A percentile compares a stretch with the other conserved stretches of the same genome.
Evolutionary conservation across 164 flowering plant species (phyloP).

Genomic region (Cinnamomum micranthum): DNA sequence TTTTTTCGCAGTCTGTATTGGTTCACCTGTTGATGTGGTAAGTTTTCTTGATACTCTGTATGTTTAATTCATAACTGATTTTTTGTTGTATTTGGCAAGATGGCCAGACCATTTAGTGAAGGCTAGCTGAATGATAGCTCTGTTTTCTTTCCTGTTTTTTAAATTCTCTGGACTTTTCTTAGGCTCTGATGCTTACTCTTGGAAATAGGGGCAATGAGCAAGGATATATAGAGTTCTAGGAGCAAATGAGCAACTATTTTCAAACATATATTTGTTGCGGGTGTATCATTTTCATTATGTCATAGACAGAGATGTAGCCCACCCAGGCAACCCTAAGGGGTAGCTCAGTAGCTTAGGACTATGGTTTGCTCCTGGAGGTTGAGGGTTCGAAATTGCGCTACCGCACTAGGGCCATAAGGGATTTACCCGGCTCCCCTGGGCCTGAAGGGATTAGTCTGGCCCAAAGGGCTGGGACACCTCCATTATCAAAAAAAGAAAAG

Average conservation of each 20-base stretch:
- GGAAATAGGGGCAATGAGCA: background rate
- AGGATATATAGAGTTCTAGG: background rate
- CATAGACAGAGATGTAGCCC: background rate
- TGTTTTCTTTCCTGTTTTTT: background rate
- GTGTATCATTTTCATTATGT: too few species aligned
- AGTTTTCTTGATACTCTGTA: conserved; percentile 15
- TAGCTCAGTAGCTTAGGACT: too few species aligned
- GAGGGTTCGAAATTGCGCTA: too few species aligned
- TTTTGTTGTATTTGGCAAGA: background rate
- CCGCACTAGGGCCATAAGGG: too few species aligned
- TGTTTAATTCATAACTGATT: background rate
- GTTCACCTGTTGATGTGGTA: conserved; percentile 98
- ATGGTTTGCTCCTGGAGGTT: too few species aligned
- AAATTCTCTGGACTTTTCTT: background rate
- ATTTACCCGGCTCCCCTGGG: too few species aligned
- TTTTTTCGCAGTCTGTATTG: conserved; percentile 91
- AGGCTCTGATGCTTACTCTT: background rate
- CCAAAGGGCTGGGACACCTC: too few species aligned
- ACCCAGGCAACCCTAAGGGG: too few species aligned
- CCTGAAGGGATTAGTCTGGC: too few species aligned
- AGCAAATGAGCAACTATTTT: background rate
- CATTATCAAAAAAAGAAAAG: too few species aligned
- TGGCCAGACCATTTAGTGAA: background rate
- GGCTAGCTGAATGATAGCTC: background rate
- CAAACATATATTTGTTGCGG: background rate